Evolutionary conservation across 352 stramenopile species (phyloP).

Genomic region (Globisporangium radiosum): DNA sequence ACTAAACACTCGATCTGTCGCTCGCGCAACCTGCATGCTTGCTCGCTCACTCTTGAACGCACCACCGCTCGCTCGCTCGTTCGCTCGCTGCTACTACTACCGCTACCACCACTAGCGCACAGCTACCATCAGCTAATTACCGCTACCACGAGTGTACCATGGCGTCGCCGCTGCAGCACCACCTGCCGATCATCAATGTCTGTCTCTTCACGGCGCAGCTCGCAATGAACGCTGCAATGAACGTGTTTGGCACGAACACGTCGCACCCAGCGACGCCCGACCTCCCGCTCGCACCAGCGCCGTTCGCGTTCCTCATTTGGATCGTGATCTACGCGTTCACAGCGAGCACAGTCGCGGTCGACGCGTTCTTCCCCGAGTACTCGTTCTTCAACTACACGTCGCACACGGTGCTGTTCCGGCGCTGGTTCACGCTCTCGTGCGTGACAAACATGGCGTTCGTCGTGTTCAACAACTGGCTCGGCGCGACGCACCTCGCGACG

Average conservation of each 20-base stretch:
- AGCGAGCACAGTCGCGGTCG: conserved; percentile 34
- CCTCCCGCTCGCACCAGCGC: conserved; percentile 34
- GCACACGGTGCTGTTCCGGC: conserved; percentile 38
- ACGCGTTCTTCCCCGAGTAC: conserved; percentile 46
- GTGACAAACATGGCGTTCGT: conserved; percentile 45
- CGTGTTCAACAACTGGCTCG: conserved; percentile 23
- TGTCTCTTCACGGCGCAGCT: conserved; percentile 10
- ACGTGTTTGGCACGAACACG: conserved; percentile 6
- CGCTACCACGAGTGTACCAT: background rate
- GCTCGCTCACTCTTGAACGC: background rate
- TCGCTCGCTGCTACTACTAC: too few relatives aligned
- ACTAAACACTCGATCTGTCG: too few relatives aligned
- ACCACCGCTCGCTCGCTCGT: background rate
- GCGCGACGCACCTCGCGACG: conserved; percentile 15
- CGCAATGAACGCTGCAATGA: conserved; percentile 11
- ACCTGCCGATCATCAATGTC: conserved; percentile 15
- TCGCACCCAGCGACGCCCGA: conserved; percentile 5
- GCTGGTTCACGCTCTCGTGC: conserved; percentile 49
- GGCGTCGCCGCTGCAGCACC: conserved; percentile 14
- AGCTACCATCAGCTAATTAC: background rate
- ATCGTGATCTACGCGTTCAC: conserved; percentile 42
- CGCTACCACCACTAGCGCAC: background rate
- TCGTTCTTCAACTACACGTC: conserved; percentile 49
- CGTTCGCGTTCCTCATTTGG: conserved; percentile 53
- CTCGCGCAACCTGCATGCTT: too few relatives aligned